Evolutionary conservation across 352 stramenopile genomes (phyloP), one percentile per base, ranked within the genome.

Genomic region (Peronosclerospora sorghi): DNA sequence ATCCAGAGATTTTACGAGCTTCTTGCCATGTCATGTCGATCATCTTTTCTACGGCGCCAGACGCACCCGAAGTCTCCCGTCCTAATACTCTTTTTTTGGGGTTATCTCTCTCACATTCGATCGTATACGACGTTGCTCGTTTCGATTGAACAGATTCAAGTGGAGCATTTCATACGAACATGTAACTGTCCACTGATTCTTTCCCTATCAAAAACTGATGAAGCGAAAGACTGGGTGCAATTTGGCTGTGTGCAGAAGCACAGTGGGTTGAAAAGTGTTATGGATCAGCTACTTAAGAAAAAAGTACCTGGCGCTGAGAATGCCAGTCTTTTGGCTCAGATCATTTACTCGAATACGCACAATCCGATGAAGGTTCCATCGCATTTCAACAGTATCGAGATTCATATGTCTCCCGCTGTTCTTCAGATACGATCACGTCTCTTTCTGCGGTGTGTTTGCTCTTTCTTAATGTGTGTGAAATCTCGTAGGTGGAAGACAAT

Each of bases 181-280:
- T 88, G 76, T 55, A 81, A 85, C 34, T 89, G 86, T 12, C 76
- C 79, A 2, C 51, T 83, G 17, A 70, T 89, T 4, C 38, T 92
- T 21, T 71, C 44, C 39, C 82, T 80, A 35, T 45, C 59, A 1
- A 48, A 62, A 20, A 55, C 37, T 4, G 29, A 58, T 35, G 48
- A 30, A n/a, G 43, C 50, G 20, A 55, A 59, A 20, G 46, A 71
- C 12, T 48, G 61, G 10, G 37, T 68, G 21, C 51, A 65, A 6
- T 41, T 70, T 20, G 66, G 79, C 45, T 24, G 59, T 1, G 43
- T 56, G 6, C 51, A 54, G n/a, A 65, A 65, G 35, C 73, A 85
- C 29, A 50, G 65, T 8, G 46, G 30, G 3, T 30, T 86, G 19
- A 23, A 23, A 14, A 27, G 35, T 13, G 14, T 86, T 30, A 49